Percentiles rank a stretch among this genome's conserved stretches.
These are phyloP conservation scores for Euphorbia lathyris DNA, from an alignment of 345 rosid genomes.

Conservation along the genomic window DNA sequence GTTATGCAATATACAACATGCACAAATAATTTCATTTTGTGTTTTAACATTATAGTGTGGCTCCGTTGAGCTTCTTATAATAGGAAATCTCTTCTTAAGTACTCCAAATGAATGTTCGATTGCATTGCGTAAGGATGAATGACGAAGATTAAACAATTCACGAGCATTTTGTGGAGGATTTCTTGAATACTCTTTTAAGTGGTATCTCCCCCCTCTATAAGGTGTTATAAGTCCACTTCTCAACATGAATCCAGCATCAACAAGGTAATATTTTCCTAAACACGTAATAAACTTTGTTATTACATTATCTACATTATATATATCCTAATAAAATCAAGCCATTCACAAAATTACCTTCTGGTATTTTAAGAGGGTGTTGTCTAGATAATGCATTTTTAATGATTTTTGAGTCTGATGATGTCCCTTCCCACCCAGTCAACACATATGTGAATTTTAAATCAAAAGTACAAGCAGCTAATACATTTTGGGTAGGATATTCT, in stretches of 20 bases:
- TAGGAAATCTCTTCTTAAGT: no score
- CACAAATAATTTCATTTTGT: no score
- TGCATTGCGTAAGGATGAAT: neutral
- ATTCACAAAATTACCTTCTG: neutral
- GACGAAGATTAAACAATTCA: neutral
- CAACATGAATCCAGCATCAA: no score
- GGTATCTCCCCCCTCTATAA: constrained; percentile 4
- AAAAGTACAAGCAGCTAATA: neutral
- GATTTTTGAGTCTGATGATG: no score
- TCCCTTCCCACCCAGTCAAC: no score
- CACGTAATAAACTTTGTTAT: neutral
- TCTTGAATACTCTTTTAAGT: neutral
- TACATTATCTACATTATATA: neutral
- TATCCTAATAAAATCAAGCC: no score
- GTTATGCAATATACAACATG: no score
- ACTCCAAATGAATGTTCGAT: neutral
- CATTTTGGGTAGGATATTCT: neutral
- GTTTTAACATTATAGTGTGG: no score
- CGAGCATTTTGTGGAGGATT: neutral
- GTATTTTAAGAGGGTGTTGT: neutral
- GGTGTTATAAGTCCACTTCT: constrained; percentile 3
- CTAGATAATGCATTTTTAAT: neutral
- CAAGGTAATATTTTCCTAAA: neutral
- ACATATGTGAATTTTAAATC: no score
- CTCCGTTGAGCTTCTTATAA: no score